These are phyloP conservation scores for Zymoseptoria passerinii DNA, from an alignment of 2,329 filamentous ascomycete species.

Conservation along the genomic window DNA sequence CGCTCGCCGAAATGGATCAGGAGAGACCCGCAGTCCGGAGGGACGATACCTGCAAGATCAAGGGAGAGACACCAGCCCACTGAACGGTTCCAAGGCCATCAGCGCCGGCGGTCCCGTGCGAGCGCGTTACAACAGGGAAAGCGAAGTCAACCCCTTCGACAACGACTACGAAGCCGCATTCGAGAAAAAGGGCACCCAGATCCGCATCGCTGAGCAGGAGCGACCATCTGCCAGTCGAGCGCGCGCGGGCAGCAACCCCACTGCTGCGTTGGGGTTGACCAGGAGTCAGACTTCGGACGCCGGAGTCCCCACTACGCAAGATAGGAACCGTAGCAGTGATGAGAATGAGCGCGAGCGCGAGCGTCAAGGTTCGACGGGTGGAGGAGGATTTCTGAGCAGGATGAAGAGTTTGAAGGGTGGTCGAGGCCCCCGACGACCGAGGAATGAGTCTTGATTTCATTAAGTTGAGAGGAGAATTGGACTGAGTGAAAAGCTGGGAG, in stretches of 20 bases:
- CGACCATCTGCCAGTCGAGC: constrained; percentile 10
- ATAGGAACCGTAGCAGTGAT: constrained; percentile 30
- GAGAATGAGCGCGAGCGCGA: constrained; percentile 37
- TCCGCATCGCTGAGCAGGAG: constrained; percentile 45
- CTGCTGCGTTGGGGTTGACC: constrained; percentile 28
- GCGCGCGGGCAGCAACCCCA: constrained; percentile 51
- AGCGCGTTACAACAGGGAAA: constrained; percentile 27
- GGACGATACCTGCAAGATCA: constrained; percentile 40
- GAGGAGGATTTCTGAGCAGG: constrained; percentile 58
- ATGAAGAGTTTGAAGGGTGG: constrained; percentile 77
- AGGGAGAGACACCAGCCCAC: constrained; percentile 14
- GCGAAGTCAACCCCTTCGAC: constrained; percentile 64
- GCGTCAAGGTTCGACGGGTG: constrained; percentile 27
- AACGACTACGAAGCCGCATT: constrained; percentile 62
- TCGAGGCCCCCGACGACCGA: constrained; percentile 35
- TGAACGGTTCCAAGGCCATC: constrained; percentile 21
- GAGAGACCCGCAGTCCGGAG: constrained; percentile 38
- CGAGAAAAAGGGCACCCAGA: constrained; percentile 54
- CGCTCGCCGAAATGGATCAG: constrained; percentile 44
- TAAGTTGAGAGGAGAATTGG: not conserved
- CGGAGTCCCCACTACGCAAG: constrained; percentile 18
- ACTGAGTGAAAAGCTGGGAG: not conserved
- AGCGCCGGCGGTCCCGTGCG: constrained; percentile 37
- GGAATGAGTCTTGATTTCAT: constrained; percentile 26
- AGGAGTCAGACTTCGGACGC: constrained; percentile 15